Conservation (phyloP, 2,329 filamentous ascomycete species). For the Stenocarpella maydis region DNA sequence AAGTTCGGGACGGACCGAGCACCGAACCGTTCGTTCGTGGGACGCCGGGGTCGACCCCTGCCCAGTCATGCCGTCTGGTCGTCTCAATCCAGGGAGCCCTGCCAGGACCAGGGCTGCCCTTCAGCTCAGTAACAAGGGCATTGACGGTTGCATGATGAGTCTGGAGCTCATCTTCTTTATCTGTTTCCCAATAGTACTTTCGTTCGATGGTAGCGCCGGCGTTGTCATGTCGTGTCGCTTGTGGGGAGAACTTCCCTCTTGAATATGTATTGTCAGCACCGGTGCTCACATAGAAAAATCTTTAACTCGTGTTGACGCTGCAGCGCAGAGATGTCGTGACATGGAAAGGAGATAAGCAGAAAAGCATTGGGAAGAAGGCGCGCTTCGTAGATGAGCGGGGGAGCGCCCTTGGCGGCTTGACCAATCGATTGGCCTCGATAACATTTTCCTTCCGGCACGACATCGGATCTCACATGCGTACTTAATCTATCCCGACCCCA, state of each 20-base stretch:
- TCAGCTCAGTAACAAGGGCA: neutral
- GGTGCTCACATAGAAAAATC: neutral
- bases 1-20: conserved; percentile 15
- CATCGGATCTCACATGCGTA: conserved; percentile 26
- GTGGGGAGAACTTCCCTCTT: neutral
- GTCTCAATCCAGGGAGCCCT: neutral
- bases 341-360: neutral
- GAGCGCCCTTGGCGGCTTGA: neutral
- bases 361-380: neutral
- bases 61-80: neutral
- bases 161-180: neutral
- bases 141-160: no score
- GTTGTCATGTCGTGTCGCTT: neutral
- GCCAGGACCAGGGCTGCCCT: neutral
- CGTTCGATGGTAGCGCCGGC: neutral
- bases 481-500: conserved; percentile 5
- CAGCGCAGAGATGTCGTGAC: neutral
- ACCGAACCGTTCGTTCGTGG: neutral
- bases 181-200: neutral
- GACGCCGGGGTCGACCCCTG: neutral
- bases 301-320: neutral
- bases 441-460: conserved; percentile 25
- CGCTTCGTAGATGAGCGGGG: neutral
- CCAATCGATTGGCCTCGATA: neutral
- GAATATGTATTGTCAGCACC: neutral